Conservation (phyloP, 345 rosid genomes). For the Brassica nigra region DNA sequence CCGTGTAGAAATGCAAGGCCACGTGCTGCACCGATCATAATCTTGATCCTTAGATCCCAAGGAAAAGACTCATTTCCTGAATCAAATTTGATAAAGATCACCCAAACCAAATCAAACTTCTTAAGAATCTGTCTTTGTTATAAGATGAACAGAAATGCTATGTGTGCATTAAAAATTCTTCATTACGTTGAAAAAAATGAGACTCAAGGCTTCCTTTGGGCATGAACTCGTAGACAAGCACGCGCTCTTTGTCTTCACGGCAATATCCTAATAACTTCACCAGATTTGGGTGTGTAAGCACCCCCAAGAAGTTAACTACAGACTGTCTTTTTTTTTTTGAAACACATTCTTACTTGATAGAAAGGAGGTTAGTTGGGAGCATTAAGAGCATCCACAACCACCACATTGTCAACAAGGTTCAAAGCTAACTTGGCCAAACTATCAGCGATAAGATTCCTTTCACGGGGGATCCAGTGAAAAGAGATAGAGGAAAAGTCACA, state of each 20-base stretch:
- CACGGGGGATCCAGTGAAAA: too few relatives aligned
- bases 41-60: slow-evolving; percentile 80
- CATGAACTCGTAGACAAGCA: slow-evolving; percentile 83
- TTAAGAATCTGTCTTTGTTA: not conserved
- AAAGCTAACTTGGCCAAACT: too few relatives aligned
- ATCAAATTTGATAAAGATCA: too few relatives aligned
- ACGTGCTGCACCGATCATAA: slow-evolving; percentile 76
- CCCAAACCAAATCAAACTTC: slow-evolving; percentile 9
- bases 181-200: slow-evolving; percentile 75
- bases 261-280: slow-evolving; percentile 78
- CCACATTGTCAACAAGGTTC: too few relatives aligned
- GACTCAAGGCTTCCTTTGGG: slow-evolving; percentile 75
- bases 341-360: too few relatives aligned
- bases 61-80: slow-evolving; percentile 59
- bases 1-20: slow-evolving; percentile 77
- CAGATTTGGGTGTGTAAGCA: slow-evolving; percentile 77
- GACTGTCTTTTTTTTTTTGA: too few relatives aligned
- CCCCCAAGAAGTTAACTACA: slow-evolving; percentile 75
- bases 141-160: not conserved
- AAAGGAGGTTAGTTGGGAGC: too few relatives aligned
- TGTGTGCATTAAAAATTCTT: slow-evolving; percentile 26
- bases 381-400: too few relatives aligned
- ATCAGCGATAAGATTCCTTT: too few relatives aligned
- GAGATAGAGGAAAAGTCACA: too few relatives aligned
- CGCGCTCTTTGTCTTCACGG: slow-evolving; percentile 69